Conservation (phyloP, 2,329 filamentous ascomycete genomes). For the Claviceps cyperi region DNA sequence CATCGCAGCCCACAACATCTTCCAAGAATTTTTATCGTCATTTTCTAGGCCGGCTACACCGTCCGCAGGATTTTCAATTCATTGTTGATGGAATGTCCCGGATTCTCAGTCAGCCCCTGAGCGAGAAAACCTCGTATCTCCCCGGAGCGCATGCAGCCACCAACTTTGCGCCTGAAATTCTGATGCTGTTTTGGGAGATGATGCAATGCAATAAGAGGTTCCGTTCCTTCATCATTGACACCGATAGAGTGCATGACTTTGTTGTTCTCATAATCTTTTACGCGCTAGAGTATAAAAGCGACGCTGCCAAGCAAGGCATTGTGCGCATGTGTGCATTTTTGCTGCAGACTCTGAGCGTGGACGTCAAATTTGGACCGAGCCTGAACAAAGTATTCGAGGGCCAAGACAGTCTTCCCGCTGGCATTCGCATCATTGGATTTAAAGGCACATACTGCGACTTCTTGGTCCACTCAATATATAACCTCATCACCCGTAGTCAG, state of each 20-base stretch:
- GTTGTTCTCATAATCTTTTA: slow-evolving; percentile 84
- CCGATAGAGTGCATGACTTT: slow-evolving; percentile 84
- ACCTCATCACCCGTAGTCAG: slow-evolving; percentile 79
- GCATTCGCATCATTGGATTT: slow-evolving; percentile 73
- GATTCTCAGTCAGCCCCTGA: slow-evolving; percentile 82
- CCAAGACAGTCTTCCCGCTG: slow-evolving; percentile 72
- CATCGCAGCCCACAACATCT: slow-evolving; percentile 44
- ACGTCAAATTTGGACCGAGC: slow-evolving; percentile 77
- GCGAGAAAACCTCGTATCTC: slow-evolving; percentile 76
- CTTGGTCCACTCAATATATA: slow-evolving; percentile 87
- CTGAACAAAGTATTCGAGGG: slow-evolving; percentile 80
- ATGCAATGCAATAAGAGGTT: slow-evolving; percentile 97
- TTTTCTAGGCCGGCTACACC: slow-evolving; percentile 77
- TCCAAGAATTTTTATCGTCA: slow-evolving; percentile 84
- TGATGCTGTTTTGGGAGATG: slow-evolving; percentile 95
- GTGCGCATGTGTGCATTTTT: slow-evolving; percentile 97
- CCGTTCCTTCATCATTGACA: slow-evolving; percentile 91
- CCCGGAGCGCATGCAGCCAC: slow-evolving; percentile 68
- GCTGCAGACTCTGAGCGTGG: slow-evolving; percentile 85
- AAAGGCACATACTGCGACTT: slow-evolving; percentile 87
- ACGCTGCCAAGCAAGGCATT: slow-evolving; percentile 77
- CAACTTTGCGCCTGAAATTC: slow-evolving; percentile 85
- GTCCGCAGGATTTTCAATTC: slow-evolving; percentile 95
- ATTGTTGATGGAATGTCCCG: slow-evolving; percentile 88
- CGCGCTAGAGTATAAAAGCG: slow-evolving; percentile 74